Evolutionary conservation across 192 early-diverging fungal species (phyloP), one percentile per base, ranked within the genome.

Genomic region (Spizellomyces punctatus): DNA sequence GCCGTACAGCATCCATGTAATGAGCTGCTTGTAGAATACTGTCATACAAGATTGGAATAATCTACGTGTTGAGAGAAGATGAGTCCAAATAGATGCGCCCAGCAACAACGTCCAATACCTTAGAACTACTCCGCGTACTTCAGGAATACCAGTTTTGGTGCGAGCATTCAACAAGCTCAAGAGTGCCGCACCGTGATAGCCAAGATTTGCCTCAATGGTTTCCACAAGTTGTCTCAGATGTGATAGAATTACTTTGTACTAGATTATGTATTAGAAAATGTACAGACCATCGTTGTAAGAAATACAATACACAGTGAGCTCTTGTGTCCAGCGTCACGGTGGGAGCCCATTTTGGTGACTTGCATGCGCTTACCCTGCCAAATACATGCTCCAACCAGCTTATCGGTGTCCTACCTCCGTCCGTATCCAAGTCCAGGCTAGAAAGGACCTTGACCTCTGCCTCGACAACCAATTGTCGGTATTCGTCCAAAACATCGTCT

Each of bases 1-100:
- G 9, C 89, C 91, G 76, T 89, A 89, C 8, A 93, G 72, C 63
- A 90, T 81, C 89, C 89, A 93, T 2, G 77, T 77, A 10, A 86
- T 78, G 8, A 91, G 74, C 49, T 90, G 86, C 50, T 85, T 69
- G 61, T 57, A 81, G 46, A 83, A 79, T 10, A 81, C 73, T 36
- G 77, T 71, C 44, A 87, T 72, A 59, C 86, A 79, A 8, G 46
- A 17, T 17, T 72, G 47, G 17, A 72, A 64, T 7, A 72, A 60
- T 45, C 69, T 71, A 61, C 6, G 54, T 22, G 22, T 19, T 56
- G 4, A 61, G 22, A 61, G 6, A 61, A 61, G 5, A 16, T 4
- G 36, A 41, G n/a, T 19, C 54, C 54, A 7, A 56, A 19, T 56
- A 56, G 54, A n/a, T 19, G n/a, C 7, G 4, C 6, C n/a, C 54